A percentile compares a stretch with the other conserved stretches of the same genome.
Evolutionary conservation across 495 filamentous ascomycete genomes (phyloP).

Genomic region (Aspergillus sclerotiicarbonarius): DNA sequence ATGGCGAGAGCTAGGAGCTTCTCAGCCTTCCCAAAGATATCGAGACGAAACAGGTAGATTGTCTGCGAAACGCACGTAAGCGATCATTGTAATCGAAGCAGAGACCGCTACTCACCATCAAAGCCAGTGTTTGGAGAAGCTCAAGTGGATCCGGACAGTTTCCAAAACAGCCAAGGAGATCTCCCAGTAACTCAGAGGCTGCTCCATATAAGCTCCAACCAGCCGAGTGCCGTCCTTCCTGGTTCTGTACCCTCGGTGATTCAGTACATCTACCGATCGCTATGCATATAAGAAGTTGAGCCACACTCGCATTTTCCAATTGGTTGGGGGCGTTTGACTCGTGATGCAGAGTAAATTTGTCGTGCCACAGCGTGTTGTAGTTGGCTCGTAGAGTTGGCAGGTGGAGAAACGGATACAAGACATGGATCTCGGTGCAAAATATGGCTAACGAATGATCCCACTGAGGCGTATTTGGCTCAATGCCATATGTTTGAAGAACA

Average conservation of each 20-base stretch:
- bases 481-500: conserved; percentile 10
- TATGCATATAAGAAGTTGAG: conserved; percentile 25
- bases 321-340: background rate
- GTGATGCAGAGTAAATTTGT: background rate
- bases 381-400: conserved; percentile 16
- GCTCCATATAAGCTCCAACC: conserved; percentile 30
- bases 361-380: conserved; percentile 16
- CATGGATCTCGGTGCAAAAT: conserved; percentile 26
- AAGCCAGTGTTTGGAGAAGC: conserved; percentile 23
- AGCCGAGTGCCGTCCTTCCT: conserved; percentile 23
- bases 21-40: conserved; percentile 26
- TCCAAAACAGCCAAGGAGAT: conserved; percentile 21
- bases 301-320: conserved; percentile 3
- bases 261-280: conserved; percentile 27
- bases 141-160: conserved; percentile 21
- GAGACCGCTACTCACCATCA: conserved; percentile 18
- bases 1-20: conserved; percentile 28
- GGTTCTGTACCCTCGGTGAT: conserved; percentile 15
- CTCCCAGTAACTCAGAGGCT: conserved; percentile 24
- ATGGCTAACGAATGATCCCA: conserved; percentile 20
- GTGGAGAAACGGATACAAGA: conserved; percentile 28
- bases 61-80: conserved; percentile 10
- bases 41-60: conserved; percentile 30
- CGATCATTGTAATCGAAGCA: background rate
- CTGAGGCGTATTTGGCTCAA: conserved; percentile 12